Percentiles rank a stretch among this genome's conserved stretches.
Evolutionary conservation across 805 yeast species (phyloP).

Genomic region (Metschnikowia reukaufii): DNA sequence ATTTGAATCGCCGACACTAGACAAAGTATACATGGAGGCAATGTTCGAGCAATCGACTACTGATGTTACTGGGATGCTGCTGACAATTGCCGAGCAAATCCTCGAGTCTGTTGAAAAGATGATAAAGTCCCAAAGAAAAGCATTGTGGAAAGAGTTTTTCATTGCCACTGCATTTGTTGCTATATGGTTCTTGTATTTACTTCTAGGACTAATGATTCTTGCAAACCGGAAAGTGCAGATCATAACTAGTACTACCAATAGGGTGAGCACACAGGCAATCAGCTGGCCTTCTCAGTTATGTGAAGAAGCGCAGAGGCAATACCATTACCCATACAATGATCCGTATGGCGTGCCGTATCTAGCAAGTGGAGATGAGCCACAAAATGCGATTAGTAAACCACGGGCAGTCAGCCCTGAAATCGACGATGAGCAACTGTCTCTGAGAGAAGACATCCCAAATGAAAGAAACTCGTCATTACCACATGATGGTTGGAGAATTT

Average conservation of each 20-base stretch:
- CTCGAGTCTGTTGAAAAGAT: conserved; percentile 25
- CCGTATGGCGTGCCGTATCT: conserved; percentile 8
- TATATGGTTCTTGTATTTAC: conserved; percentile 49
- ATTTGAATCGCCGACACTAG: conserved; percentile 9
- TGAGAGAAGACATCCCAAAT: neutral
- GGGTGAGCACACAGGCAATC: conserved; percentile 3
- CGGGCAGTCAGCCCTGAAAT: neutral
- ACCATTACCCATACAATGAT: conserved; percentile 14
- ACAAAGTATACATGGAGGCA: conserved; percentile 31
- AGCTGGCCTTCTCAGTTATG: conserved; percentile 15
- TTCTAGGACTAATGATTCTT: conserved; percentile 33
- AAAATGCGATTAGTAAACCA: conserved; percentile 4
- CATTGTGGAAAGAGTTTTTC: conserved; percentile 46
- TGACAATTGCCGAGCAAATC: conserved; percentile 42
- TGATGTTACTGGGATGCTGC: conserved; percentile 47
- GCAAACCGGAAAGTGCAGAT: neutral
- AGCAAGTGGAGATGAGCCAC: neutral
- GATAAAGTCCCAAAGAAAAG: conserved; percentile 32
- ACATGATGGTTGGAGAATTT: neutral
- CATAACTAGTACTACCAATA: neutral
- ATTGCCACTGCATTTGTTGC: conserved; percentile 46
- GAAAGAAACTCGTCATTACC: neutral
- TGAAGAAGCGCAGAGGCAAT: conserved; percentile 9
- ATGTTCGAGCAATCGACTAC: conserved; percentile 49
- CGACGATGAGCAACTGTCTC: neutral